A percentile compares a stretch with the other conserved stretches of the same genome.
These are phyloP conservation scores for Mucor plumbeus DNA, from an alignment of 371 early-diverging fungal genomes.

Conservation along the genomic window DNA sequence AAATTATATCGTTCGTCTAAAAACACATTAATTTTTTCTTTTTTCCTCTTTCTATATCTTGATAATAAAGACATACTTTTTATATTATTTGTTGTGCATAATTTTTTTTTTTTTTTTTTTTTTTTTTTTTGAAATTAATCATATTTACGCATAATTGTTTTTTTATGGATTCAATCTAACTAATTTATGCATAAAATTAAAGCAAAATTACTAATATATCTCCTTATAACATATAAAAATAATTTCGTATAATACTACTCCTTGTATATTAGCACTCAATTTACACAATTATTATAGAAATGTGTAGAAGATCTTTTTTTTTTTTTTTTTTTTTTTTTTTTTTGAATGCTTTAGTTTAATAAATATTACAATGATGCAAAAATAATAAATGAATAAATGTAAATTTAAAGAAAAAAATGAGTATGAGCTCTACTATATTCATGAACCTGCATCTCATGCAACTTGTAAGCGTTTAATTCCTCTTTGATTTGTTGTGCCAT, in stretches of 20 bases:
- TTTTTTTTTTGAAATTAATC: not conserved
- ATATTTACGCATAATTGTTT: too few species aligned
- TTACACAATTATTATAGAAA: too few species aligned
- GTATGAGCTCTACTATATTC: conserved; percentile 69
- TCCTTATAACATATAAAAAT: too few species aligned
- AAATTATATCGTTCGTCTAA: conserved; percentile 17
- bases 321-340: too few species aligned
- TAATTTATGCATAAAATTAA: too few species aligned
- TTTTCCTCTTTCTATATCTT: not conserved
- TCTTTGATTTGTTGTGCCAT: conserved; percentile 72
- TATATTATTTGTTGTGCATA: not conserved
- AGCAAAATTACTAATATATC: too few species aligned
- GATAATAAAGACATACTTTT: not conserved
- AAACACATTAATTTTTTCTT: conserved; percentile 10
- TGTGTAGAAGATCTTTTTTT: too few species aligned
- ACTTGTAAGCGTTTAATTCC: conserved; percentile 76
- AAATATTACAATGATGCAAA: not conserved
- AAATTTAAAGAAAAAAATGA: conserved; percentile 59
- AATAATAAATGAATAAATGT: not conserved
- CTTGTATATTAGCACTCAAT: too few species aligned
- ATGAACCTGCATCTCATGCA: conserved; percentile 79
- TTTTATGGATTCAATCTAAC: too few species aligned
- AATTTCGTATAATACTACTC: too few species aligned
- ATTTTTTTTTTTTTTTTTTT: too few species aligned
- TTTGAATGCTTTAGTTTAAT: not conserved